phyloP scores from a whole-genome alignment of 2,329 filamentous ascomycete species.

The Fusarium bulbicola region DNA sequence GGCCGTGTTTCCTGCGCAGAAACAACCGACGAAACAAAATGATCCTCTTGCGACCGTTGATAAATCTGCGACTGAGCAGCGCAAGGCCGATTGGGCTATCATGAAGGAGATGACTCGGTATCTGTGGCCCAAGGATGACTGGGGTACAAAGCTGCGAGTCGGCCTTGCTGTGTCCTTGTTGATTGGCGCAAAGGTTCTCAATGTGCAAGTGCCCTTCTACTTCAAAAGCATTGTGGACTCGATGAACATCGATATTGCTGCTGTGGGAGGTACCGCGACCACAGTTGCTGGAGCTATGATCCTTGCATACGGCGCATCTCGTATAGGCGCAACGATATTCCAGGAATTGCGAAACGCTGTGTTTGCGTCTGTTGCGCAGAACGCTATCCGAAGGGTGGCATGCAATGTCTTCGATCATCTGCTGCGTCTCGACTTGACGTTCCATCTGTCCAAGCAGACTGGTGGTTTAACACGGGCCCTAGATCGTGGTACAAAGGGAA shows the following conservation, averaged over 20 bases:
- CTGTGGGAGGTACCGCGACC: conserved; percentile 85
- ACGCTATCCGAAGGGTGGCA: conserved; percentile 91
- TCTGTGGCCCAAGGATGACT: conserved; percentile 89
- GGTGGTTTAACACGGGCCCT: conserved; percentile 93
- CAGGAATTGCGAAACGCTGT: conserved; percentile 96
- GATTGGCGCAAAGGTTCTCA: conserved; percentile 91
- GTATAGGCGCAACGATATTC: conserved; percentile 88
- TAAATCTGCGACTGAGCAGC: conserved; percentile 81
- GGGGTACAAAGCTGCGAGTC: conserved; percentile 80
- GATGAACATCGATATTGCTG: conserved; percentile 95
- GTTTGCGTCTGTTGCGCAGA: conserved; percentile 96
- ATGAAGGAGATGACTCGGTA: conserved; percentile 98
- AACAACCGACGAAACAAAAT: conserved; percentile 33
- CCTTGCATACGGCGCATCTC: conserved; percentile 87
- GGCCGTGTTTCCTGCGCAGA: conserved; percentile 29
- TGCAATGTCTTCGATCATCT: conserved; percentile 93
- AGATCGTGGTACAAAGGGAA: conserved; percentile 96
- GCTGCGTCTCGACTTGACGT: conserved; percentile 87
- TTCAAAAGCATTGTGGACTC: conserved; percentile 98
- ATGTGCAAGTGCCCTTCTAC: conserved; percentile 98
- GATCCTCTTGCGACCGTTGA: conserved; percentile 48
- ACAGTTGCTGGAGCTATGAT: conserved; percentile 94
- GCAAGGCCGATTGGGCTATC: conserved; percentile 97
- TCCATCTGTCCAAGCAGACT: conserved; percentile 94
- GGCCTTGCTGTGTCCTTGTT: conserved; percentile 84